phyloP scores from a whole-genome alignment of 257 asterid species.

The Forsythia viridissima region DNA sequence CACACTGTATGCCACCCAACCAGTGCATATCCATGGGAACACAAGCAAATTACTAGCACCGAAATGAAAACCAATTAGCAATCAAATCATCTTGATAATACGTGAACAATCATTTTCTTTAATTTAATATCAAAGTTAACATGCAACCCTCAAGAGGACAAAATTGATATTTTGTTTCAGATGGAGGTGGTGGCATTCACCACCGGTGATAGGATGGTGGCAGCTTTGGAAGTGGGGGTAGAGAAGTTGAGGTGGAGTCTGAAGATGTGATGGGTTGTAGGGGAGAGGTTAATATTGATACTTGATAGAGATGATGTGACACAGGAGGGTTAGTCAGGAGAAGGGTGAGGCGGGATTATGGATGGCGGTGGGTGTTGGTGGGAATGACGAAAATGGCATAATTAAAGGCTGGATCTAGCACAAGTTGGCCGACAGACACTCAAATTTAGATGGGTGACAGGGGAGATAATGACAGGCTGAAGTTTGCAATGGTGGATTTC shows the following conservation, averaged over 20 bases:
- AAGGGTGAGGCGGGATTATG: not conserved
- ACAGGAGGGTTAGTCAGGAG: not conserved
- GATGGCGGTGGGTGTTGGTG: not conserved
- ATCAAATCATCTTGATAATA: not conserved
- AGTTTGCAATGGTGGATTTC: not conserved
- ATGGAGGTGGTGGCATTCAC: not conserved
- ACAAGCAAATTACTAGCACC: not conserved
- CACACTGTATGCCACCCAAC: not conserved
- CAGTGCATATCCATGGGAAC: not conserved
- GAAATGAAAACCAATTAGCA: not conserved
- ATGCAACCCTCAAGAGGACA: not conserved
- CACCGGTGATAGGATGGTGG: not conserved
- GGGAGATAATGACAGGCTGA: not conserved
- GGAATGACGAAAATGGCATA: not conserved
- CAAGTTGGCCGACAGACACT: not conserved
- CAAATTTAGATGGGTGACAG: not conserved
- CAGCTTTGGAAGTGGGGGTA: not conserved
- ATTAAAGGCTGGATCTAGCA: not conserved
- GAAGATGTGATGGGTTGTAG: not conserved
- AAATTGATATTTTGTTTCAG: not conserved
- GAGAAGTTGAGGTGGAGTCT: not conserved
- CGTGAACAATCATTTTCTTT: not conserved
- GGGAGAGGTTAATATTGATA: not conserved
- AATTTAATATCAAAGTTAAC: not conserved
- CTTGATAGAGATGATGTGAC: not conserved